Base-by-base conservation (phyloP, 495 filamentous ascomycete genomes). In the Hypoxylon cercidicola region DNA sequence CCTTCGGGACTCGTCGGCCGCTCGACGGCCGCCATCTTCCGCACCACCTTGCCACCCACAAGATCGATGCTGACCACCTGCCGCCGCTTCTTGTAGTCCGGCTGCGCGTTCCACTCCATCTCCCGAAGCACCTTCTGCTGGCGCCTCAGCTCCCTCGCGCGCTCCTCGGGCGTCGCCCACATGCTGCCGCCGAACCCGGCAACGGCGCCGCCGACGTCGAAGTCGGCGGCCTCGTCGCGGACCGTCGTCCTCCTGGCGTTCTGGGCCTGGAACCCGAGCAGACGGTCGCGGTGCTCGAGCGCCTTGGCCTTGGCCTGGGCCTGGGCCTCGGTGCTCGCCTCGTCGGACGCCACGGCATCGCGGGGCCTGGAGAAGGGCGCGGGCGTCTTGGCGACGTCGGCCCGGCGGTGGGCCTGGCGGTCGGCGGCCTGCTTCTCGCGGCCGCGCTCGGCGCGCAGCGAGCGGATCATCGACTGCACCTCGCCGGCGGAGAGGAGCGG, bases 201-300 rank as follows among this genome's bases (percentile, higher is more conserved):
- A 39, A 74, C 60, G 9, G 84, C 81, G 32, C 79, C 79, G 0
- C 89, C 85, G 0, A 88, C 90, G 51, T 98, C 95, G 62, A 95
- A 98, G 68, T 99, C 95, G 0, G 93, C 89, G 1, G 92, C 93
- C 74, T 99, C 94, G 73, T 99, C 95, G 19, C 93, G 86, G 11
- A 99, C 89, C 25, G 88, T 91, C 3, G 95, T 99, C 9, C 95
- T 80, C 44, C 86, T 85, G 0, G 93, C 93, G 64, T 97, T 97
- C 69, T 97, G 87, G 8, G 91, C 87, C 72, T 99, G 95, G 74
- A 91, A 99, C 0, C 78, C 78, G 0, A 99, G 82, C 2, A 99
- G 80, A 52, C 83, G 89, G 71, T 99, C 93, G 0, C 94, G 83
- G 60, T 99, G 95, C 53, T 88, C 88, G 50, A 86, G 81, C 1